phyloP scores from a whole-genome alignment of 768 basidiomycete species.

The Chalciporus pseudorubinellus region DNA sequence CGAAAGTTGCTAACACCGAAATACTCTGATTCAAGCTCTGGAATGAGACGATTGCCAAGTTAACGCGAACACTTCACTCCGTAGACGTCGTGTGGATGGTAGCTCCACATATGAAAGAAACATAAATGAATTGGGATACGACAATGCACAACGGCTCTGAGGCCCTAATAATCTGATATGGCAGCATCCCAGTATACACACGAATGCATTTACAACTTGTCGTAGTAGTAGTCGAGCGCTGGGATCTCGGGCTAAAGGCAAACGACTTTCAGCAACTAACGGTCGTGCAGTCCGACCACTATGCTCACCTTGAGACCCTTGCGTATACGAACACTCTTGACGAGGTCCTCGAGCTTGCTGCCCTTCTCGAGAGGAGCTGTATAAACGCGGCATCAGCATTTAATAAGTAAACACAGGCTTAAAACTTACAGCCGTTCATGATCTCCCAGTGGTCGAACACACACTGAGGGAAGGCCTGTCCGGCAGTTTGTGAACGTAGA shows the following conservation, averaged over 20 bases:
- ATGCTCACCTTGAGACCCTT: slow-evolving; percentile 87
- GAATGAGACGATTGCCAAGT: background rate
- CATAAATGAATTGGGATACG: slow-evolving; percentile 13
- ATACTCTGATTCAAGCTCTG: background rate
- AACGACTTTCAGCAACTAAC: slow-evolving; percentile 10
- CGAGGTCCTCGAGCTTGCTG: slow-evolving; percentile 85
- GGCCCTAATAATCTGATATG: slow-evolving; percentile 5
- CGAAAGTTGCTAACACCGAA: background rate
- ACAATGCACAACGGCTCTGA: slow-evolving; percentile 17
- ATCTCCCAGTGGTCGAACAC: slow-evolving; percentile 94
- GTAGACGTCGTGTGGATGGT: background rate
- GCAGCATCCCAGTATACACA: slow-evolving; percentile 2
- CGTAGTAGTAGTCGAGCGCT: slow-evolving; percentile 85
- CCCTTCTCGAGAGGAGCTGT: slow-evolving; percentile 84
- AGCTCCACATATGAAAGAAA: background rate
- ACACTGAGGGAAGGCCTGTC: slow-evolving; percentile 97
- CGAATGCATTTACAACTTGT: slow-evolving; percentile 66
- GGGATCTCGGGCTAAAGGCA: slow-evolving; percentile 77
- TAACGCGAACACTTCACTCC: no score
- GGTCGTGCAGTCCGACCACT: background rate
- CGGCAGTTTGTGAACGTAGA: slow-evolving; percentile 86
- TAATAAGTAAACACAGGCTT: background rate
- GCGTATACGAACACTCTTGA: slow-evolving; percentile 76
- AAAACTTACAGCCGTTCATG: slow-evolving; percentile 73
- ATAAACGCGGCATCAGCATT: slow-evolving; percentile 8